These are phyloP conservation scores for Amanita subjunquillea DNA, from an alignment of 768 basidiomycete species.

Conservation along the genomic window DNA sequence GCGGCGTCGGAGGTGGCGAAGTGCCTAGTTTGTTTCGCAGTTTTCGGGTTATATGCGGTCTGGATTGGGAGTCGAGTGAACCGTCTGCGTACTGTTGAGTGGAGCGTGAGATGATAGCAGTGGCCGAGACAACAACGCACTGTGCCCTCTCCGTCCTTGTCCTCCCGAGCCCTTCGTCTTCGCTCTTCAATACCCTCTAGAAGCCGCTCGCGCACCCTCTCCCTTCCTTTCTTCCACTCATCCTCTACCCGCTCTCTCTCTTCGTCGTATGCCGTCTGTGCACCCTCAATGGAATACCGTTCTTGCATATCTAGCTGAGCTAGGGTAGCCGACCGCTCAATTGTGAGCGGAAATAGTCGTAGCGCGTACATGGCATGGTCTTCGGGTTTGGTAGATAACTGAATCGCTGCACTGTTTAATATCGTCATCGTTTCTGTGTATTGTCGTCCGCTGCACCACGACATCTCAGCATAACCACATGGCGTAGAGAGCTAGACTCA, in stretches of 20 bases:
- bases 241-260: conserved; percentile 75
- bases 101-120: conserved; percentile 4
- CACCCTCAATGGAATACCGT: conserved; percentile 53
- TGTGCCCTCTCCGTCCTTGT: conserved; percentile 84
- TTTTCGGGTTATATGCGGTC: conserved; percentile 76
- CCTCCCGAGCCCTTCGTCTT: conserved; percentile 67
- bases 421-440: conserved; percentile 52
- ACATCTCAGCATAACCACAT: not conserved
- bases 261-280: conserved; percentile 65
- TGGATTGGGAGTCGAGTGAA: conserved; percentile 63
- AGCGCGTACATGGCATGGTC: conserved; percentile 55
- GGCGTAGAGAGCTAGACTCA: conserved; percentile 16
- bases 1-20: conserved; percentile 70
- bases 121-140: conserved; percentile 40
- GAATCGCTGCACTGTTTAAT: conserved; percentile 47
- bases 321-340: conserved; percentile 70
- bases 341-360: conserved; percentile 59
- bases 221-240: conserved; percentile 69
- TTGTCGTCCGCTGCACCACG: conserved; percentile 39
- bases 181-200: conserved; percentile 82
- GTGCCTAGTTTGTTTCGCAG: conserved; percentile 73
- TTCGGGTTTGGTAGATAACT: conserved; percentile 63
- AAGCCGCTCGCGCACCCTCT: conserved; percentile 65
- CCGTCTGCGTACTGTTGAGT: conserved; percentile 37
- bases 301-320: conserved; percentile 60